Evolutionary conservation across 805 yeast genomes (phyloP), one percentile per base, ranked within the genome.

Genomic region (Pachysolen tannophilus): DNA sequence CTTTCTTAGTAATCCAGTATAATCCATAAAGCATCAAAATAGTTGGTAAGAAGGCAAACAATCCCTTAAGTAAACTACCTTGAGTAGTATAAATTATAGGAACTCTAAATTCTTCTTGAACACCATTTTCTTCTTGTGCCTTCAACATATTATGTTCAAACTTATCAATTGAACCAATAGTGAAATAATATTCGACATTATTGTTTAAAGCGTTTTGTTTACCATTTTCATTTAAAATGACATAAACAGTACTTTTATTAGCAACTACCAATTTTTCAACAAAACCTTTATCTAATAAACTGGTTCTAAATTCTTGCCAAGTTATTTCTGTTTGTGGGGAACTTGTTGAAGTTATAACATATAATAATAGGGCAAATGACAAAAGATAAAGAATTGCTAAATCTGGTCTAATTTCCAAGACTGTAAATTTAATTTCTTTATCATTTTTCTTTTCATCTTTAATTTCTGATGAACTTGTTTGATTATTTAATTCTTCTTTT

Each of bases 151-250:
- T 87, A 36, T 83, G 84, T 59, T 88, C 97, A 50, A 88, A 84
- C 16, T 75, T 66, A 44, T 83, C 88, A 6, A 86, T 78, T 0
- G 95, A 83, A 4, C 97, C 96, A 48, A 88, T 85, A 10, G 94
- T 81, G 62, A 88, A 88, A 33, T 58, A 67, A 44, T 63, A 62
- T 26, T 48, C 52, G 6, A 54, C 38, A 30, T 48, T 47, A 36
- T 45, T 50, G 19, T 49, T 42, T 11, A 60, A 52, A 26, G 53
- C 58, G 16, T 42, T 40, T 26, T 47, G 48, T 36, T 51, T 50
- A 26, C 61, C 61, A 19, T 69, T 55, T 52, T 55, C 58, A 33
- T 72, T 66, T 43, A 82, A 57, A 45, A 78, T 76, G 4, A 83
- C 88, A 47, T 76, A 82, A 1, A 85, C 96, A 3, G 70, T 56